Percentiles rank a stretch among this genome's conserved stretches.
Evolutionary conservation across 805 yeast species (phyloP).

Genomic region (Scheffersomyces ergatensis): DNA sequence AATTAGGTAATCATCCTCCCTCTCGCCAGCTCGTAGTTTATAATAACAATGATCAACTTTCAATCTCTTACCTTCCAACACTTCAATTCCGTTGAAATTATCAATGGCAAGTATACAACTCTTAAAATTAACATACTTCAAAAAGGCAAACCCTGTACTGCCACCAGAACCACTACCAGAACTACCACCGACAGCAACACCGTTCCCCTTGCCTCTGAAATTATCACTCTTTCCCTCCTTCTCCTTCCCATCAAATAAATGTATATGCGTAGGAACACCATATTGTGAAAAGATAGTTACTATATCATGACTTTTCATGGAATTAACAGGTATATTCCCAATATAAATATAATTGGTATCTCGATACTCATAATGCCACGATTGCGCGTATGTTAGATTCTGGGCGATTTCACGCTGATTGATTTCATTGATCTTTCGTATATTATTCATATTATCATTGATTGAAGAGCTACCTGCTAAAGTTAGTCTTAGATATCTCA

Average conservation of each 20-base stretch:
- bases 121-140: slow-evolving; percentile 79
- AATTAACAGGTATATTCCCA: slow-evolving; percentile 63
- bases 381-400: slow-evolving; percentile 57
- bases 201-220: not conserved
- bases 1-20: slow-evolving; percentile 40
- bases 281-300: slow-evolving; percentile 81
- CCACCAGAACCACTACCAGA: too few relatives aligned
- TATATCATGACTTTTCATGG: slow-evolving; percentile 72
- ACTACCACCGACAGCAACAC: too few relatives aligned
- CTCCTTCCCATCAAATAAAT: slow-evolving; percentile 61
- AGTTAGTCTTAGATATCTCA: too few relatives aligned
- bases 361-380: slow-evolving; percentile 87
- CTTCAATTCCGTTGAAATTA: slow-evolving; percentile 70
- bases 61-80: slow-evolving; percentile 42
- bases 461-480: too few relatives aligned
- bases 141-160: slow-evolving; percentile 70
- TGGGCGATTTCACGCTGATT: slow-evolving; percentile 67
- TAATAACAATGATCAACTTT: slow-evolving; percentile 74
- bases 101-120: slow-evolving; percentile 86
- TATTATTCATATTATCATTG: slow-evolving; percentile 31
- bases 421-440: slow-evolving; percentile 48
- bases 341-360: slow-evolving; percentile 77
- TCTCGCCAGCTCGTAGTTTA: slow-evolving; percentile 51
- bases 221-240: not conserved
- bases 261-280: slow-evolving; percentile 79